These are phyloP conservation scores for Lichtheimia hyalospora DNA, from an alignment of 371 early-diverging fungal genomes.

Conservation along the genomic window DNA sequence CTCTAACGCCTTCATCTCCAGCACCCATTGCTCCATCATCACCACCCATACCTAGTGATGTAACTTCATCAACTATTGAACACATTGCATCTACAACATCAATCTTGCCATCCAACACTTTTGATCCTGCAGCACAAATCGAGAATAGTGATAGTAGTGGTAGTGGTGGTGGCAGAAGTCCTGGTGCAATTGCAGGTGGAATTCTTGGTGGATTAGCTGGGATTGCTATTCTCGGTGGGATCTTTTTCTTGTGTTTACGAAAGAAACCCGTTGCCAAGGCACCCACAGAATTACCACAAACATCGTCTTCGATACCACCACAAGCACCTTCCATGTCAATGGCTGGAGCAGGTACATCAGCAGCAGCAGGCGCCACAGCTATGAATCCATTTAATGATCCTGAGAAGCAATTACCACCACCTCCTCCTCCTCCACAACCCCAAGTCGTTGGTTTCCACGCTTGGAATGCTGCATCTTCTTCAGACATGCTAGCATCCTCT, in stretches of 20 bases:
- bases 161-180: neutral
- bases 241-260: constrained; percentile 2
- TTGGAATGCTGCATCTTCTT: constrained; percentile 7
- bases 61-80: neutral
- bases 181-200: constrained; percentile 8
- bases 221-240: neutral
- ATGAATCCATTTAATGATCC: too few species aligned
- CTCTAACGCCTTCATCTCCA: neutral
- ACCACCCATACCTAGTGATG: neutral
- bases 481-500: constrained; percentile 9
- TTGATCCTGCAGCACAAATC: neutral
- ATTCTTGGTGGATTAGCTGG: constrained; percentile 1
- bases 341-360: neutral
- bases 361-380: neutral
- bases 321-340: neutral
- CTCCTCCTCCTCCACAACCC: neutral
- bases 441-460: constrained; percentile 8
- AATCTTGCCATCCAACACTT: neutral
- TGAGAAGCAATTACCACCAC: neutral
- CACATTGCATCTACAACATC: neutral
- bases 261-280: neutral
- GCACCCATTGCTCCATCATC: neutral
- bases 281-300: neutral
- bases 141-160: too few species aligned
- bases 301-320: neutral